Evolutionary conservation across 768 basidiomycete genomes (phyloP).

Genomic region (Tricholoma sp.): DNA sequence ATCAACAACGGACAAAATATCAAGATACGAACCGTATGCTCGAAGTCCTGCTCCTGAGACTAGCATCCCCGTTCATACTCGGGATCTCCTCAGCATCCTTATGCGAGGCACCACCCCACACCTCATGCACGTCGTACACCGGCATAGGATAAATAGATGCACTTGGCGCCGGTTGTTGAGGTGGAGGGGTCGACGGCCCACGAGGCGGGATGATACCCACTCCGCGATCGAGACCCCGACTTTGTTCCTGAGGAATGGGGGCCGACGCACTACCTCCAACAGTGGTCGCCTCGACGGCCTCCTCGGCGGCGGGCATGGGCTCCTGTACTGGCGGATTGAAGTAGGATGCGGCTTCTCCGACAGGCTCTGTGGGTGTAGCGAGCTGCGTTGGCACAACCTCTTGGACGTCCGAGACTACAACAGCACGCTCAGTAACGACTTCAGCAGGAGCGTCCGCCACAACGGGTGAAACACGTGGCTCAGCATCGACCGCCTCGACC

Average conservation of each 20-base stretch:
- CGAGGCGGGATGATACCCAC: neutral
- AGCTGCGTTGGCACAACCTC: neutral
- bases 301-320: neutral
- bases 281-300: slow-evolving; percentile 1
- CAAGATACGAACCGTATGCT: slow-evolving; percentile 11
- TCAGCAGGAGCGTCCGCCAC: neutral
- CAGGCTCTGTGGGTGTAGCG: slow-evolving; percentile 1
- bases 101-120: slow-evolving; percentile 13
- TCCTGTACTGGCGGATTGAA: slow-evolving; percentile 10
- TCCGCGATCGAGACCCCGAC: neutral
- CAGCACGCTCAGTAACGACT: neutral
- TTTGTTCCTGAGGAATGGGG: neutral
- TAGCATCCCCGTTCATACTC: slow-evolving; percentile 6
- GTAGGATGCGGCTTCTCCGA: slow-evolving; percentile 6
- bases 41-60: slow-evolving; percentile 8
- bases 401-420: neutral
- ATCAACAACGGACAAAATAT: neutral
- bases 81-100: neutral
- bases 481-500: neutral
- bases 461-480: neutral
- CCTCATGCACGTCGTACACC: slow-evolving; percentile 12
- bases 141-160: slow-evolving; percentile 6
- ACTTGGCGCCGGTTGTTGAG: slow-evolving; percentile 6
- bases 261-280: neutral
- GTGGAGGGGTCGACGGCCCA: neutral